These are phyloP conservation scores for Cichorium intybus DNA, from an alignment of 140 eudicot genomes.

Conservation along the genomic window DNA sequence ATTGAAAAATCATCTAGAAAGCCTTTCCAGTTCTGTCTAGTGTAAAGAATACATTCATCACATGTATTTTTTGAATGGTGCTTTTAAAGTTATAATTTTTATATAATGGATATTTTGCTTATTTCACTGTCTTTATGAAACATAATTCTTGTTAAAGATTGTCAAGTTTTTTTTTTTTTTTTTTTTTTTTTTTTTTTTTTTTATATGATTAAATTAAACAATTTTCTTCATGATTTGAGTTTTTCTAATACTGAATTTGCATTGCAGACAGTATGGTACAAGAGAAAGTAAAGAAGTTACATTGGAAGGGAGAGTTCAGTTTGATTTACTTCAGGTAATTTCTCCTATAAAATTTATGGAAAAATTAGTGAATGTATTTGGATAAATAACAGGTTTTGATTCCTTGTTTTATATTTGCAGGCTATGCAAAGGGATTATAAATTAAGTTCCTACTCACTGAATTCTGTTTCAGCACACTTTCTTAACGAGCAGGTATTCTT, in stretches of 20 bases:
- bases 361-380: constrained; percentile 6
- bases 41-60: neutral
- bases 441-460: constrained; percentile 91
- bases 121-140: neutral
- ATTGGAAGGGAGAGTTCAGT: constrained; percentile 96
- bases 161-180: no score
- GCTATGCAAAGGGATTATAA: constrained; percentile 97
- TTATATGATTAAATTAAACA: constrained; percentile 8
- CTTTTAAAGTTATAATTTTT: no score
- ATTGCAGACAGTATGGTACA: constrained; percentile 81
- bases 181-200: no score
- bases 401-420: constrained; percentile 38
- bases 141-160: neutral
- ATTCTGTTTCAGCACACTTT: constrained; percentile 98
- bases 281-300: constrained; percentile 96
- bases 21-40: neutral
- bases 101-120: no score
- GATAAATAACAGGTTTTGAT: constrained; percentile 17
- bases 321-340: constrained; percentile 93
- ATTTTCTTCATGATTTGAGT: constrained; percentile 3
- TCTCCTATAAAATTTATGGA: neutral
- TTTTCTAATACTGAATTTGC: constrained; percentile 15
- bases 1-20: neutral
- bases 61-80: neutral
- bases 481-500: constrained; percentile 83